A percentile compares a stretch with the other conserved stretches of the same genome.
These are phyloP conservation scores for Cladophialophora psammophila DNA, from an alignment of 2,329 filamentous ascomycete species.

Conservation along the genomic window DNA sequence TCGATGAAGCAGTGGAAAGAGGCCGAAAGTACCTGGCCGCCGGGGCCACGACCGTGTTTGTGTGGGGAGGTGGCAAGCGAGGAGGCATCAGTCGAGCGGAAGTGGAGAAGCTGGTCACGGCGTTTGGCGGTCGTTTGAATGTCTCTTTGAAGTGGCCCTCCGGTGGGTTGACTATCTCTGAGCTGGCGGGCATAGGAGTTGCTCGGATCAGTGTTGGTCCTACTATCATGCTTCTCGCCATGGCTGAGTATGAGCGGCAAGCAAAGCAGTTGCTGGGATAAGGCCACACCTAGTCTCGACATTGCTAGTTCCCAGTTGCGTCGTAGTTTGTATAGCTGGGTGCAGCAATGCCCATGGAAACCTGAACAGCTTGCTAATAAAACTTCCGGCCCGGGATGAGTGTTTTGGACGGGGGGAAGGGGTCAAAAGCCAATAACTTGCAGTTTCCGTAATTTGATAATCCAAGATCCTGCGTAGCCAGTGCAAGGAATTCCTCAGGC, in stretches of 20 bases:
- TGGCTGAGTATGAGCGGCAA: conserved; percentile 13
- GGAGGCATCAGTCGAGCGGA: conserved; percentile 58
- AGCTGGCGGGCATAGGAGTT: conserved; percentile 60
- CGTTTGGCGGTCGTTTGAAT: conserved; percentile 59
- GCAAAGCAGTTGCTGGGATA: conserved; percentile 21
- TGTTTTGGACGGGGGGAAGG: too few relatives aligned
- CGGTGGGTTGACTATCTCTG: conserved; percentile 53
- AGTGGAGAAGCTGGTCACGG: conserved; percentile 56
- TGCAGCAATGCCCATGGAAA: neutral
- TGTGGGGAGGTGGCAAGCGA: conserved; percentile 62
- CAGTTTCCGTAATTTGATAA: too few relatives aligned
- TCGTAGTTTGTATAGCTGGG: neutral
- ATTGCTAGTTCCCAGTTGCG: neutral
- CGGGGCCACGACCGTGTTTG: conserved; percentile 67
- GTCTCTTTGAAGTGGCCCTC: conserved; percentile 51
- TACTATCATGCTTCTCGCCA: conserved; percentile 35
- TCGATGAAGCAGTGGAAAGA: conserved; percentile 61
- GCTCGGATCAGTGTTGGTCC: conserved; percentile 65
- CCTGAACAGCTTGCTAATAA: neutral
- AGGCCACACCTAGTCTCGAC: neutral
- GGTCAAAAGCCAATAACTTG: too few relatives aligned
- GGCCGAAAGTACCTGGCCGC: conserved; percentile 65
- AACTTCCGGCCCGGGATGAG: too few relatives aligned
- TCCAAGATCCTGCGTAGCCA: too few relatives aligned
- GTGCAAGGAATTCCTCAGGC: too few relatives aligned